A percentile compares a stretch with the other conserved stretches of the same genome.
Evolutionary conservation across 2,329 filamentous ascomycete genomes (phyloP).

Genomic region (Aspergillus floridensis): DNA sequence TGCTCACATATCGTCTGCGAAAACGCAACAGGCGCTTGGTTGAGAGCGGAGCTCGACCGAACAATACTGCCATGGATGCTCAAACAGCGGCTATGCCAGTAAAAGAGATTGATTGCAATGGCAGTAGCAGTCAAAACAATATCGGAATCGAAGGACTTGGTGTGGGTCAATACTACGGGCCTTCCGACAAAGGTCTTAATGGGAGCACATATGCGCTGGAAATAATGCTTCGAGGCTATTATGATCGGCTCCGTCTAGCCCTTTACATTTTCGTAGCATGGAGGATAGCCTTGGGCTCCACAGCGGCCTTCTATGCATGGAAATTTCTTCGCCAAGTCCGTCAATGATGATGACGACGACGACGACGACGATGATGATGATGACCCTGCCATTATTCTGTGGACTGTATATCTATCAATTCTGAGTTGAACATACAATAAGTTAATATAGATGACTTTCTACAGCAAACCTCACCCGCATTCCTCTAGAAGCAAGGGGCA

Average conservation of each 20-base stretch:
- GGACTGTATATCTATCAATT: not conserved
- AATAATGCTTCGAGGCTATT: slow-evolving; percentile 46
- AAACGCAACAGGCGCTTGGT: slow-evolving; percentile 46
- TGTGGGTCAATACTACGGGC: slow-evolving; percentile 34
- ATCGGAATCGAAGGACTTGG: slow-evolving; percentile 41
- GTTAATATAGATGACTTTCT: not conserved
- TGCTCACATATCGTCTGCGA: slow-evolving; percentile 59
- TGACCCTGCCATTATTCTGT: not conserved
- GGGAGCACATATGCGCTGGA: slow-evolving; percentile 39
- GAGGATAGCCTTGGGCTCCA: slow-evolving; percentile 33
- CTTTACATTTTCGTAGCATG: slow-evolving; percentile 42
- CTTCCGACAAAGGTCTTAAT: slow-evolving; percentile 23
- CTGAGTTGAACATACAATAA: not conserved
- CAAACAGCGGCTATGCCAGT: slow-evolving; percentile 35
- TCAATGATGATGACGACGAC: slow-evolving; percentile 2
- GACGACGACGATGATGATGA: not conserved
- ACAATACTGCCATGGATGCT: slow-evolving; percentile 31
- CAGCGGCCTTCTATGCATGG: slow-evolving; percentile 30
- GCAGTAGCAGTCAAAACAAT: slow-evolving; percentile 31
- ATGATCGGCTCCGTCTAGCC: slow-evolving; percentile 39
- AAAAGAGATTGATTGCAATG: slow-evolving; percentile 12
- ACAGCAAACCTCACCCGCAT: not conserved
- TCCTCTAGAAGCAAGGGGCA: not conserved
- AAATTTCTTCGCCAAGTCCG: slow-evolving; percentile 24
- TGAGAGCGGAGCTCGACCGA: slow-evolving; percentile 31